Percentiles rank a stretch among this genome's conserved stretches.
Conservation (phyloP, 2,329 filamentous ascomycete species). For the Hymenotorrendiella dingleyae region DNA sequence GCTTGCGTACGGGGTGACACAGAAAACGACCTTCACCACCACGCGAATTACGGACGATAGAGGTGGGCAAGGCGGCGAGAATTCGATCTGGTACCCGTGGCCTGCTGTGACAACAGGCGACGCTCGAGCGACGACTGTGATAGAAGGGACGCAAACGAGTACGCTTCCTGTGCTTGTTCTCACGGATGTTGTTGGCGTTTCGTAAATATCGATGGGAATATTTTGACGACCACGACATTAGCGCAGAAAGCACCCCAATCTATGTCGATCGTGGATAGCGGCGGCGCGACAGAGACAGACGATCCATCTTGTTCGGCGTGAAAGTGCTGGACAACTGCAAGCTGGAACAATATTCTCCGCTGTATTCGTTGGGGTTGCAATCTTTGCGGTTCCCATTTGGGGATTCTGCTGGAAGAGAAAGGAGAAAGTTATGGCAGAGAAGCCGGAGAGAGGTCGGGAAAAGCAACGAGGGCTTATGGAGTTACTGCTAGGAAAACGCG, state of each 20-base stretch:
- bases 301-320: neutral
- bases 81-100: constrained; percentile 11
- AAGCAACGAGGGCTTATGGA: neutral
- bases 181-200: constrained; percentile 14
- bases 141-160: neutral
- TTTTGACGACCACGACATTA: constrained; percentile 12
- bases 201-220: too few species aligned
- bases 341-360: constrained; percentile 4
- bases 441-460: neutral
- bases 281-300: neutral
- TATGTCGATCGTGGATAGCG: neutral
- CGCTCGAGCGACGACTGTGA: constrained; percentile 6
- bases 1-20: constrained; percentile 11
- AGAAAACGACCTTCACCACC: constrained; percentile 11
- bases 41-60: constrained; percentile 6
- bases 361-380: neutral
- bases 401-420: constrained; percentile 4
- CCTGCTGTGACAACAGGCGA: constrained; percentile 1
- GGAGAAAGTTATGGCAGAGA: neutral
- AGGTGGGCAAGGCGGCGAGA: too few species aligned
- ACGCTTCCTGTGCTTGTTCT: constrained; percentile 10
- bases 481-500: neutral
- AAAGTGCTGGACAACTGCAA: constrained; percentile 10
- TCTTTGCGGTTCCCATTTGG: neutral
- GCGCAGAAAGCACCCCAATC: constrained; percentile 2